Base-by-base conservation (phyloP, 2,329 filamentous ascomycete species). In the Rugonectria rugulosa region DNA sequence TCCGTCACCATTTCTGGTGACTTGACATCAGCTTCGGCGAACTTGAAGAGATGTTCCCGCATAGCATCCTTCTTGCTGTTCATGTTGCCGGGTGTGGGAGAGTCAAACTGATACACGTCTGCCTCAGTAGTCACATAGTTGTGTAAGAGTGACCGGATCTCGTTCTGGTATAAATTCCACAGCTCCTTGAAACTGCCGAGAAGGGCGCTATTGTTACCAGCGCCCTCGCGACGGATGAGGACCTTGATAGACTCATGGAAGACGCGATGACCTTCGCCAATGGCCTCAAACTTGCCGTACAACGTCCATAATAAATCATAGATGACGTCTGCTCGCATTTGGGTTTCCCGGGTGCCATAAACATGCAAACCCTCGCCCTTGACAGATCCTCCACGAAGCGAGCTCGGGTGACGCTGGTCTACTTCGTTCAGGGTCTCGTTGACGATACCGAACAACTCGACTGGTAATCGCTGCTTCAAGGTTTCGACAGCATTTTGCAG, bases 161-260 rank as follows among this genome's bases (percentile, higher is more conserved):
- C 95, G 73, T 96, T 98, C 70, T 99, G 95, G 68, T 97, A 94
- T 7, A 99, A 79, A 70, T 97, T 97, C 96, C 96, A 99, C 34
- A 99, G 78, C 75, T 98, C 95, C 69, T 94, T 95, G 75, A 99
- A 99, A 52, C 92, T 92, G 51, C 92, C 88, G 6, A 92, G 88
- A 44, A 98, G 81, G 1, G 85, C 82, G 34, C 78, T 82, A 65
- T 85, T 77, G 78, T 88, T 79, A 72, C 86, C 73, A 14, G 80
- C 79, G 5, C 89, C 90, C 69, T 98, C 93, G 44, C 96, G 87
- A 59, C 88, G 87, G 49, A 94, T 87, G 55, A 99, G 90, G 1
- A 91, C 90, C 60, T 89, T 89, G 68, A 97, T 89, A 41, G 96
- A 90, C 72, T 98, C 95, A 72, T 98, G 92, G 53, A 98, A 87